Evolutionary conservation across 305 asterid species (phyloP), one percentile per base, ranked within the genome.

Genomic region (Petunia hybrid): DNA sequence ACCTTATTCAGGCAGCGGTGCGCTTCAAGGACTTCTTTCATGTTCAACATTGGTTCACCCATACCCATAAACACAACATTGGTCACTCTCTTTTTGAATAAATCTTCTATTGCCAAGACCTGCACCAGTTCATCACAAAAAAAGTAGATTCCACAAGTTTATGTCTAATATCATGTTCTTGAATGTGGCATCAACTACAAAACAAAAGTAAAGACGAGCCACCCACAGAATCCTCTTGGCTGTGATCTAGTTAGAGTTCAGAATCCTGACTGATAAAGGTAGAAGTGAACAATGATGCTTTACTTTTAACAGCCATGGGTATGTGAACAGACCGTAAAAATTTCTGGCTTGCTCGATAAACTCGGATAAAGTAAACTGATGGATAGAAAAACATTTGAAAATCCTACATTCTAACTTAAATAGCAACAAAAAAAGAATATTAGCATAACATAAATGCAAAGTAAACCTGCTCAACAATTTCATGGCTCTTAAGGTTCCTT

Each of bases 41-140:
- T 2, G 88, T 95, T 95, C 90, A 94, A 62, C 99, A 95, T 95
- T 16, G 99, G 99, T 88, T 95, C 99, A 46, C 99, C 99, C 99
- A 94, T 92, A 69, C 99, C 98, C 99, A 95, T 95, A 90, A 95
- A 94, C 84, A 94, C 98, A 57, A 94, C 97, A 81, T 94, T 94
- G n/a, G 97, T 89, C 82, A 95, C 98, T 84, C 99, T 89, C 14
- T 85, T 92, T 63, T 95, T 87, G 89, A 95, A 95, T 84, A 88
- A 75, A 73, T 95, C 98, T 88, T 94, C 99, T 85, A 95, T 90
- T 63, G 95, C 97, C 89, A 94, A 88, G 80, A 94, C 98, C 98
- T 94, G 91, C 79, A 80, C 69, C 64, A 48, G 43, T 63, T 53
- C 5, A 51, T 63, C 45, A 31, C 67, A 81, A 38, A 48, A 14